Percentiles rank a stretch among this genome's conserved stretches.
These are phyloP conservation scores for Dicorynia guianensis DNA, from an alignment of 306 rosid genomes.

Conservation along the genomic window DNA sequence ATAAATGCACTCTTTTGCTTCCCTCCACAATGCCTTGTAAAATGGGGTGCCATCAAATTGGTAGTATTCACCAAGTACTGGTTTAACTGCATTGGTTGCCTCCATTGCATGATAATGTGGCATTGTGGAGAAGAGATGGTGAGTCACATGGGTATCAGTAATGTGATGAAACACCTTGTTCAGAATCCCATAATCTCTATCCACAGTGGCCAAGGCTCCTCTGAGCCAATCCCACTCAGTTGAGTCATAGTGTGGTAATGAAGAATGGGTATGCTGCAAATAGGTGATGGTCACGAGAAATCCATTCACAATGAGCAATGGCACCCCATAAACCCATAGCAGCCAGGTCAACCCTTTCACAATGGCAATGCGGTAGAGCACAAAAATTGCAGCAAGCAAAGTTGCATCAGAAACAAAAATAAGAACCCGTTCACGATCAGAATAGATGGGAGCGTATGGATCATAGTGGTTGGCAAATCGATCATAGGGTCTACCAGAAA, in stretches of 20 bases:
- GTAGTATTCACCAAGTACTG: constrained; percentile 55
- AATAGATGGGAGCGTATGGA: constrained; percentile 73
- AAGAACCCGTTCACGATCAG: constrained; percentile 52
- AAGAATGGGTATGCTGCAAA: constrained; percentile 77
- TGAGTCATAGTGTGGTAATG: constrained; percentile 75
- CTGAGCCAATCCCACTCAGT: constrained; percentile 87
- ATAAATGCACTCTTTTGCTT: constrained; percentile 76
- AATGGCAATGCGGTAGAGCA: constrained; percentile 46
- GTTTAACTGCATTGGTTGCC: constrained; percentile 70
- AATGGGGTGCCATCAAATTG: constrained; percentile 70
- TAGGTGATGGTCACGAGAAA: constrained; percentile 70
- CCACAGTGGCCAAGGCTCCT: constrained; percentile 75
- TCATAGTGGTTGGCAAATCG: constrained; percentile 67
- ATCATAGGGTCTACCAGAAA: constrained; percentile 61
- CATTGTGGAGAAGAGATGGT: constrained; percentile 79
- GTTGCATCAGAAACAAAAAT: constrained; percentile 59
- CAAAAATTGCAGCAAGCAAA: constrained; percentile 38
- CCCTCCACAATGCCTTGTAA: constrained; percentile 84
- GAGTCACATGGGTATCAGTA: constrained; percentile 75
- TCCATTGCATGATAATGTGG: constrained; percentile 85
- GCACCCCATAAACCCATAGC: constrained; percentile 56
- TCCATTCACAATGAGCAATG: constrained; percentile 63
- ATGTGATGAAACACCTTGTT: constrained; percentile 75
- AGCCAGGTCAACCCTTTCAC: constrained; percentile 61
- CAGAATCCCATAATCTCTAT: constrained; percentile 73